Conservation (phyloP, 2,329 filamentous ascomycete genomes). For the Penicillium sp. region DNA sequence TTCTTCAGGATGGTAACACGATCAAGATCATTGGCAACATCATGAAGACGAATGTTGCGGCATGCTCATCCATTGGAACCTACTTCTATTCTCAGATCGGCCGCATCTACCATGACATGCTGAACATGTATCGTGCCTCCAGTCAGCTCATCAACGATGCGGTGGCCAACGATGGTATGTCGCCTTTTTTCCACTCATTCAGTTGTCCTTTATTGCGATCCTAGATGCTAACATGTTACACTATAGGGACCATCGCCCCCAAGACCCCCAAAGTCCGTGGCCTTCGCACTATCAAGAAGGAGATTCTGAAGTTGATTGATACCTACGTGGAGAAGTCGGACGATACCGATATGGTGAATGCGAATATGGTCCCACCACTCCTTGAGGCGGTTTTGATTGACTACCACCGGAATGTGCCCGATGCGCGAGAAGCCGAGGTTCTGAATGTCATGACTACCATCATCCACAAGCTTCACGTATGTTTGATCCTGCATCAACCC, state of each 20-base stretch:
- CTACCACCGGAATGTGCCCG: constrained; percentile 95
- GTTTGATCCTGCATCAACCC: constrained; percentile 47
- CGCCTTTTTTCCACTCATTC: not conserved
- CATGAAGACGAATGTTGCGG: constrained; percentile 99
- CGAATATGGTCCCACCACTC: constrained; percentile 93
- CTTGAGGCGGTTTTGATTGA: constrained; percentile 92
- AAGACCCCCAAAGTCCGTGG: constrained; percentile 98
- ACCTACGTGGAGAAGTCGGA: constrained; percentile 98
- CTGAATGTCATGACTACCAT: constrained; percentile 97
- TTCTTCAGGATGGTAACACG: constrained; percentile 88
- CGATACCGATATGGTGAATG: constrained; percentile 89
- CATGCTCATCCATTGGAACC: constrained; percentile 91
- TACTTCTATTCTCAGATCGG: constrained; percentile 99
- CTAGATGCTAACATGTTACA: not conserved
- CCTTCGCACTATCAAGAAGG: constrained; percentile 97
- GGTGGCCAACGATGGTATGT: constrained; percentile 78
- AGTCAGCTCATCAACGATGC: constrained; percentile 94
- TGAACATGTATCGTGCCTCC: constrained; percentile 98
- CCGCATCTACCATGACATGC: constrained; percentile 96
- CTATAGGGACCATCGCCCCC: constrained; percentile 81
- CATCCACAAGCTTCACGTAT: constrained; percentile 92
- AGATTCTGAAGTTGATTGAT: constrained; percentile 97
- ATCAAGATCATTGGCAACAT: constrained; percentile 99
- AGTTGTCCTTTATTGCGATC: not conserved
- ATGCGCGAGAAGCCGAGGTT: constrained; percentile 94